Evolutionary conservation across 2,329 filamentous ascomycete genomes (phyloP).

Genomic region (Plenodomus biglobosus): DNA sequence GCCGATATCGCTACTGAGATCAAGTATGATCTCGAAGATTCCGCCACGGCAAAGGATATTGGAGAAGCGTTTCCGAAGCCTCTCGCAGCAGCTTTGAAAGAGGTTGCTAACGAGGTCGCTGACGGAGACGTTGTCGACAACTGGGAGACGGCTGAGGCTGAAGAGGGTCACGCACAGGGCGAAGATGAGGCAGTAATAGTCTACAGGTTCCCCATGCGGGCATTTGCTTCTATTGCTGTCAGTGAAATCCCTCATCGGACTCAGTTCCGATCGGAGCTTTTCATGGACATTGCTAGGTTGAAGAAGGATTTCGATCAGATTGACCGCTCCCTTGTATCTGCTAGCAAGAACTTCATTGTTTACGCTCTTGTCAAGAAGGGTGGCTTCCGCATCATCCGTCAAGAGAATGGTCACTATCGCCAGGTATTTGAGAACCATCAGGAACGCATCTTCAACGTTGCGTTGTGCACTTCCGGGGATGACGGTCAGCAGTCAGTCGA

Average conservation of each 20-base stretch:
- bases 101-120: constrained; percentile 59
- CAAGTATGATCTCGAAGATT: constrained; percentile 54
- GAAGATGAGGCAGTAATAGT: constrained; percentile 72
- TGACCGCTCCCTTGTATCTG: constrained; percentile 87
- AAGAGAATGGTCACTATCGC: constrained; percentile 88
- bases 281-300: constrained; percentile 89
- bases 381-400: constrained; percentile 88
- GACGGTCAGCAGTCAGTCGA: constrained; percentile 55
- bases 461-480: constrained; percentile 69
- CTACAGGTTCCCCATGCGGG: constrained; percentile 94
- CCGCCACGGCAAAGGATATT: constrained; percentile 56
- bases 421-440: constrained; percentile 89
- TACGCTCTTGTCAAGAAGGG: constrained; percentile 94
- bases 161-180: constrained; percentile 68
- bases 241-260: constrained; percentile 58
- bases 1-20: constrained; percentile 52
- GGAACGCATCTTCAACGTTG: constrained; percentile 93
- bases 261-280: constrained; percentile 72
- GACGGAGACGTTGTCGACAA: constrained; percentile 70
- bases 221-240: constrained; percentile 88
- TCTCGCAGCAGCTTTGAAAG: constrained; percentile 59
- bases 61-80: constrained; percentile 57
- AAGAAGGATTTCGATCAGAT: constrained; percentile 99
- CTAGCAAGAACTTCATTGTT: constrained; percentile 86
- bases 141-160: constrained; percentile 84